Base-by-base conservation (phyloP, 139 green algal genomes). In the Eudorina sp. region DNA sequence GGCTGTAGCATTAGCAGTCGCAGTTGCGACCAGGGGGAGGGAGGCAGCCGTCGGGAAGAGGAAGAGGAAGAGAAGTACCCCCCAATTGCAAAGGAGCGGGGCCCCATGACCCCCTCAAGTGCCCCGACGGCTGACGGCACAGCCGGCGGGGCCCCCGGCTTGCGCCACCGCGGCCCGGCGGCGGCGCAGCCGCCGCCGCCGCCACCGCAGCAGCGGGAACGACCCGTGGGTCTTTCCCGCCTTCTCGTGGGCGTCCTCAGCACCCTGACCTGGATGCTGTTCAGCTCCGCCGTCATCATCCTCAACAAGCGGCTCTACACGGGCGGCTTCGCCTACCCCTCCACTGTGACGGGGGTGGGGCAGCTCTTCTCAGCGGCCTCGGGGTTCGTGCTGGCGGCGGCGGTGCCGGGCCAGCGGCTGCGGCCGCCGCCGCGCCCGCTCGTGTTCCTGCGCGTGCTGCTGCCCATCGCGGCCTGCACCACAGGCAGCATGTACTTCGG, bases 291-390 rank as follows among this genome's bases (percentile, higher is more conserved):
- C 3, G 79, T 97, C 29, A 96, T 97, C 80, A 89, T 97, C 16
- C 46, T 94, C 34, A 97, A 97, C 91, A 97, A 96, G 69, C 4
- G 84, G 14, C 27, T 96, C 40, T 95, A 95, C 81, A n/a, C 34
- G 5, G 74, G 88, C 23, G 94, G 92, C 46, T 96, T 97, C 60
- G 74, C 14, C 0, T 95, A 92, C 76, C 95, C 95, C 4, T 89
- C 94, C 38, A 86, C 91, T 36, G 90, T 97, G 0, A 96, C 92
- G 9, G 92, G 92, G 29, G 69, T 92, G 81, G 92, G 92, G 1
- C 93, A 91, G 83, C 70, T 84, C 1, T 60, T 91, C 38, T 94
- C 84, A 27, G 68, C 40, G 0, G 2, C 84, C 19, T 77, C 85
- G 55, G 94, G 90, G 29, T 51, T 89, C 23, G 25, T 88, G 21